Evolutionary conservation across 1,139 yeast genomes (phyloP).

Genomic region (Pichia terricola): DNA sequence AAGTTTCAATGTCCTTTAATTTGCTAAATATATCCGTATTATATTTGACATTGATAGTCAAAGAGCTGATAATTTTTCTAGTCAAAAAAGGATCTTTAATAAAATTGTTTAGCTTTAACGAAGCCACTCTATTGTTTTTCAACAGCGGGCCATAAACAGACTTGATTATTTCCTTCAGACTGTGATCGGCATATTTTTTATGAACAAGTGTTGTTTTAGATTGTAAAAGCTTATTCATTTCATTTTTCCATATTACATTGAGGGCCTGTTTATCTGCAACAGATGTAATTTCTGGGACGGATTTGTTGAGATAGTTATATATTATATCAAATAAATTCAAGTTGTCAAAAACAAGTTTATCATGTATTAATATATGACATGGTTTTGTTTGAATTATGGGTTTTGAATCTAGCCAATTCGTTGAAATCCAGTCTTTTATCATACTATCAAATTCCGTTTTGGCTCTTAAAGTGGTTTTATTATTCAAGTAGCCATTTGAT

Average conservation of each 20-base stretch:
- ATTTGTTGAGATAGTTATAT: slow-evolving; percentile 1
- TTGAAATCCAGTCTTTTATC: slow-evolving; percentile 19
- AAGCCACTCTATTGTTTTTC: not conserved
- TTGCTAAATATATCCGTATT: slow-evolving; percentile 9
- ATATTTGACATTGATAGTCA: slow-evolving; percentile 4
- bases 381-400: slow-evolving; percentile 14
- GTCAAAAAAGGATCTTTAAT: slow-evolving; percentile 8
- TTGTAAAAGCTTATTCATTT: slow-evolving; percentile 2
- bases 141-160: slow-evolving; percentile 7
- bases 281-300: not conserved
- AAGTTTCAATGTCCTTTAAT: slow-evolving; percentile 13
- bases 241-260: slow-evolving; percentile 6
- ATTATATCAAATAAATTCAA: slow-evolving; percentile 13
- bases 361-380: slow-evolving; percentile 21
- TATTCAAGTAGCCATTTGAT: slow-evolving; percentile 2
- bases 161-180: slow-evolving; percentile 9
- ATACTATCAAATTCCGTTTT: slow-evolving; percentile 17
- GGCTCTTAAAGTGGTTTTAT: slow-evolving; percentile 11
- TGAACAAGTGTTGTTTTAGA: not conserved
- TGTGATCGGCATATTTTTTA: slow-evolving; percentile 3
- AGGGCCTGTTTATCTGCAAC: not conserved
- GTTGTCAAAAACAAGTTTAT: slow-evolving; percentile 15
- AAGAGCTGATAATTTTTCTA: slow-evolving; percentile 3
- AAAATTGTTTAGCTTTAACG: slow-evolving; percentile 1
- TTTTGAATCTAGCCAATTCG: slow-evolving; percentile 15